Conservation (phyloP, 1,139 yeast species). For the Kazachstania sp. region DNA sequence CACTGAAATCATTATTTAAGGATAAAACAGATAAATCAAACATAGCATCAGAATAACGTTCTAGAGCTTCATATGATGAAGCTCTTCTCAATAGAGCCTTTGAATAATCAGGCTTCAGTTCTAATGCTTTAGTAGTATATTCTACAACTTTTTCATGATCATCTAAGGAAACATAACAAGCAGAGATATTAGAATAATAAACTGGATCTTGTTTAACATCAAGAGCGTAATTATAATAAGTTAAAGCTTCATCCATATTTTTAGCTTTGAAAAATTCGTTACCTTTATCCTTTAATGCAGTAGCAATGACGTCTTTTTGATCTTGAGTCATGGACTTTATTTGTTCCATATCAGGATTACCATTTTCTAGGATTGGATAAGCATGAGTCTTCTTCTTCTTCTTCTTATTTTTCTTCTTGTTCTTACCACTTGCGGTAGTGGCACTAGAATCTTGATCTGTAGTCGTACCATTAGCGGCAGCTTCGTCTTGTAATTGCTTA, state of each 20-base stretch:
- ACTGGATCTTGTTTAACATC: slow-evolving; percentile 72
- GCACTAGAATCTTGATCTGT: slow-evolving; percentile 7
- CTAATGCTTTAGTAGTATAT: slow-evolving; percentile 80
- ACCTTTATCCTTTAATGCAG: slow-evolving; percentile 82
- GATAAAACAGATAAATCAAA: slow-evolving; percentile 84
- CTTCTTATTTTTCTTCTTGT: slow-evolving; percentile 25
- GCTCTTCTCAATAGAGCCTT: slow-evolving; percentile 81
- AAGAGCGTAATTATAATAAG: slow-evolving; percentile 70
- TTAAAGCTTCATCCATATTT: slow-evolving; percentile 64
- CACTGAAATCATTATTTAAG: slow-evolving; percentile 68
- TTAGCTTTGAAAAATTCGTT: slow-evolving; percentile 68
- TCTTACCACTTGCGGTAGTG: slow-evolving; percentile 17
- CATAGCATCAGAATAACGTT: slow-evolving; percentile 74
- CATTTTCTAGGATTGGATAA: slow-evolving; percentile 44
- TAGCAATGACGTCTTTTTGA: slow-evolving; percentile 62
- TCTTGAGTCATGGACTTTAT: slow-evolving; percentile 41
- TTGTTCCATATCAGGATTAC: slow-evolving; percentile 49
- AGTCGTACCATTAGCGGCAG: slow-evolving; percentile 8
- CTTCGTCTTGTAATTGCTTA: slow-evolving; percentile 30
- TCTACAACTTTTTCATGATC: slow-evolving; percentile 76
- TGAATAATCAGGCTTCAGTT: slow-evolving; percentile 78
- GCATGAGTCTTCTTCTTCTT: slow-evolving; percentile 24
- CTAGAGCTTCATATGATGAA: slow-evolving; percentile 77
- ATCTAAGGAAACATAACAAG: slow-evolving; percentile 79
- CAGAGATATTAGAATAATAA: slow-evolving; percentile 89